Evolutionary conservation across 257 asterid genomes (phyloP).

Genomic region (Capsicum rhomboideum): DNA sequence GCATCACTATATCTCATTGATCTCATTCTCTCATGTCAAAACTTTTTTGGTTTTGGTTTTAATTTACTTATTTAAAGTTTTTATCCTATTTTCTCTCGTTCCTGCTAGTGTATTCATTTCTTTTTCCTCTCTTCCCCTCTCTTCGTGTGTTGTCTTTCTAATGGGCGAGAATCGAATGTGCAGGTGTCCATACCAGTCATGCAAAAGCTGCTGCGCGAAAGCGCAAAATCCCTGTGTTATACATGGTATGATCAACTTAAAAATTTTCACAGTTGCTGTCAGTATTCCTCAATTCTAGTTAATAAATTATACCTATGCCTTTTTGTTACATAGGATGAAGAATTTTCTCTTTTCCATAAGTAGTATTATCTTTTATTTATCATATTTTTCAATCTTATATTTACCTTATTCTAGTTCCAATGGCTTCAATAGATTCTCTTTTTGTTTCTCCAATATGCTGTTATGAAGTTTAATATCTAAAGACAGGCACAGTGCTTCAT

Average conservation of each 20-base stretch:
- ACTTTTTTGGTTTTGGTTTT: neutral
- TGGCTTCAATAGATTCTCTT: neutral
- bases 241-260: slow-evolving; percentile 46
- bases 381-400: neutral
- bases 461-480: neutral
- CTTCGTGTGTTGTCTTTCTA: neutral
- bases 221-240: slow-evolving; percentile 98
- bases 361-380: neutral
- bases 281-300: neutral
- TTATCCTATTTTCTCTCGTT: neutral
- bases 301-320: neutral
- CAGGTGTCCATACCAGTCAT: slow-evolving; percentile 96
- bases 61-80: neutral
- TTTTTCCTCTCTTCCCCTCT: neutral
- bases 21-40: neutral
- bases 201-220: slow-evolving; percentile 91
- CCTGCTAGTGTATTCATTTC: neutral
- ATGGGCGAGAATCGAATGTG: slow-evolving; percentile 10
- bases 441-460: neutral
- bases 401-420: neutral
- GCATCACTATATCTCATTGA: neutral
- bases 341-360: neutral
- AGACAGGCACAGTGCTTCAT: neutral
- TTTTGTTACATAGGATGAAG: neutral
- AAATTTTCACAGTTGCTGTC: neutral